Evolutionary conservation across 116 monocot genomes (phyloP).

Genomic region (Papilionanthe hybrid): DNA sequence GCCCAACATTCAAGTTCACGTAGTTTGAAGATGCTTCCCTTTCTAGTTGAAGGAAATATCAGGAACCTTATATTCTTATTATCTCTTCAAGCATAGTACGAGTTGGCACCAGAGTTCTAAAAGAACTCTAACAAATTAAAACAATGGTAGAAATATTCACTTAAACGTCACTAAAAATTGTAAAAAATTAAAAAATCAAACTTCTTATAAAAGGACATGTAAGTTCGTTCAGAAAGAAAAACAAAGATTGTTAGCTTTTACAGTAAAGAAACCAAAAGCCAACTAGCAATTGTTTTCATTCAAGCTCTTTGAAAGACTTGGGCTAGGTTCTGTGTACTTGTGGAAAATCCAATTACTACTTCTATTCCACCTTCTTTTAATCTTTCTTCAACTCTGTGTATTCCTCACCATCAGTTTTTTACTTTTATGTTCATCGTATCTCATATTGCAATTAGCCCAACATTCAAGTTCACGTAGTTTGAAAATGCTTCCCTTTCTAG

Average conservation of each 20-base stretch:
- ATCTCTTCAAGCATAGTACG: not conserved
- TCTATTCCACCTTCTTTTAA: not conserved
- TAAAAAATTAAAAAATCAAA: not conserved
- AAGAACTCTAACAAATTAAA: not conserved
- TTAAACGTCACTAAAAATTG: not conserved
- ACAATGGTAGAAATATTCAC: not conserved
- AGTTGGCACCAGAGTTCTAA: not conserved
- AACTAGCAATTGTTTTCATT: not conserved
- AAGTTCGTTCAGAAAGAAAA: not conserved
- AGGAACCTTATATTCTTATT: not conserved
- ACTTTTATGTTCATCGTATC: not conserved
- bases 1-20: too few relatives aligned
- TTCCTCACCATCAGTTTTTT: not conserved
- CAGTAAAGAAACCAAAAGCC: not conserved
- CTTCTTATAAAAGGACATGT: not conserved
- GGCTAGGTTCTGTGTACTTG: not conserved
- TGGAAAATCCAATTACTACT: not conserved
- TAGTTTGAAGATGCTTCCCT: too few relatives aligned
- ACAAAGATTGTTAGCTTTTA: not conserved
- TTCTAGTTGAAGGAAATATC: too few relatives aligned
- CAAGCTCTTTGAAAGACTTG: not conserved
- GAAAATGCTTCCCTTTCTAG: too few relatives aligned
- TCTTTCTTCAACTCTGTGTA: not conserved
- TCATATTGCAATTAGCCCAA: not conserved
- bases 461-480: too few relatives aligned